phyloP scores from a whole-genome alignment of 257 asterid genomes.

The Gynochthodes officinalis region DNA sequence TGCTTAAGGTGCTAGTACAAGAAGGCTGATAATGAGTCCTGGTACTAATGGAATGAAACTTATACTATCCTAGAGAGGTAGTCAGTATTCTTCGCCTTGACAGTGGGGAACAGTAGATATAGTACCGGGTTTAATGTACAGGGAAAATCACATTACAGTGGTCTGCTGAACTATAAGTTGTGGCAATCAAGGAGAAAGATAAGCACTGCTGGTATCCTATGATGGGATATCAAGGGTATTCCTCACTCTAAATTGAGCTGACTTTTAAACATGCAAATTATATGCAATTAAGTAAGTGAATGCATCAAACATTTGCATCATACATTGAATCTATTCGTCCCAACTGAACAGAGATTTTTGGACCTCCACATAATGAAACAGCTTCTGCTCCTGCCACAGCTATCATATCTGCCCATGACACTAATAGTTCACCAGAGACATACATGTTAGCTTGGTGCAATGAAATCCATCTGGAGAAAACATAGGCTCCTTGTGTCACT shows the following conservation, averaged over 20 bases:
- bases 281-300: not conserved
- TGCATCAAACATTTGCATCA: slow-evolving; percentile 33
- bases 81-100: not conserved
- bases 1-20: no score
- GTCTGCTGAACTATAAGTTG: no score
- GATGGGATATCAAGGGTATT: no score
- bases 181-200: not conserved
- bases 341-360: slow-evolving; percentile 57
- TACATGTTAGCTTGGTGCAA: slow-evolving; percentile 11
- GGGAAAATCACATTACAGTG: not conserved
- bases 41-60: no score
- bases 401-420: slow-evolving; percentile 91
- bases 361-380: slow-evolving; percentile 87
- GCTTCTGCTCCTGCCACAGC: slow-evolving; percentile 95
- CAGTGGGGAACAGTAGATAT: not conserved
- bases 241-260: not conserved
- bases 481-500: not conserved
- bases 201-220: not conserved
- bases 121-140: not conserved
- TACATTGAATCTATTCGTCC: slow-evolving; percentile 83
- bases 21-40: no score
- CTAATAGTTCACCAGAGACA: slow-evolving; percentile 33
- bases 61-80: no score
- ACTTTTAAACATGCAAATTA: slow-evolving; percentile 6
- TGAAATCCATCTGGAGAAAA: not conserved